phyloP scores from a whole-genome alignment of 805 yeast genomes.

The Nakazawaea ishiwadae region DNA sequence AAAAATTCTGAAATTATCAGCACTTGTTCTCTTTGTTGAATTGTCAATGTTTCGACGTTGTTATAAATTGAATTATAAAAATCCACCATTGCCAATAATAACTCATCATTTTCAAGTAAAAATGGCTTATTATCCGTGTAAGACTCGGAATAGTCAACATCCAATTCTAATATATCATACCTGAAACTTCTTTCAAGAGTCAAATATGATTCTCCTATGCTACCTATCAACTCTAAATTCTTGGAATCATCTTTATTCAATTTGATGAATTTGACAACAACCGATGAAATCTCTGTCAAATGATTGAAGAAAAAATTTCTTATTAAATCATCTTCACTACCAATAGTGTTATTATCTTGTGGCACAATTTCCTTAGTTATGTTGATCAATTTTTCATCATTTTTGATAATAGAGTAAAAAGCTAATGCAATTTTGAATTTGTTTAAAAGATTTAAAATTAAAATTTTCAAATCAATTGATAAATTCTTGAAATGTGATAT shows the following conservation, averaged over 20 bases:
- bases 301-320: conserved; percentile 14
- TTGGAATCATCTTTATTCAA: conserved; percentile 13
- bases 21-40: conserved; percentile 1
- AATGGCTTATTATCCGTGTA: conserved; percentile 15
- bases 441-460: conserved; percentile 10
- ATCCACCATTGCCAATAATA: conserved; percentile 16
- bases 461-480: conserved; percentile 11
- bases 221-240: conserved; percentile 13
- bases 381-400: neutral
- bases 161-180: conserved; percentile 10
- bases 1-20: conserved; percentile 7
- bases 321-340: neutral
- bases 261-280: conserved; percentile 2
- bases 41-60: conserved; percentile 1
- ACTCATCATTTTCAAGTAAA: conserved; percentile 14
- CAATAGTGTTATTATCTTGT: neutral
- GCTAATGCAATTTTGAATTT: conserved; percentile 9
- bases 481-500: conserved; percentile 16
- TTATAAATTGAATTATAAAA: neutral
- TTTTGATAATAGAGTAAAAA: conserved; percentile 6
- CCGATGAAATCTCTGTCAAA: conserved; percentile 3
- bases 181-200: conserved; percentile 17
- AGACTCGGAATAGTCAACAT: conserved; percentile 6
- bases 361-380: neutral
- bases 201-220: conserved; percentile 11